Evolutionary conservation across 257 asterid species (phyloP).

Genomic region (Solanum microdontum): DNA sequence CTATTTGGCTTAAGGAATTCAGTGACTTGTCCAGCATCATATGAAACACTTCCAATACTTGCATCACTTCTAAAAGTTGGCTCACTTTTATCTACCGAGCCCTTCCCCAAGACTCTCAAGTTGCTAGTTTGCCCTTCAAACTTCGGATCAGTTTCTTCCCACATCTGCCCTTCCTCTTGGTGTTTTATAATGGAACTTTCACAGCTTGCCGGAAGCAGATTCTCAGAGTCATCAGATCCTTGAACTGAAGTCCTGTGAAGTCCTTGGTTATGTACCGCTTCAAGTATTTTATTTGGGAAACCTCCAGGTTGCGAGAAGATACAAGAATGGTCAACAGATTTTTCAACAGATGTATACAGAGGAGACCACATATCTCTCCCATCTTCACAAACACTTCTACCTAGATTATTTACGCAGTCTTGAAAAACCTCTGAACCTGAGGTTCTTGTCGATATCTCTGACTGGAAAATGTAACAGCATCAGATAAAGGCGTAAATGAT

Average conservation of each 20-base stretch:
- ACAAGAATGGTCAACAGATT: constrained; percentile 17
- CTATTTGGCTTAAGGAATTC: constrained; percentile 17
- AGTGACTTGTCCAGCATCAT: constrained; percentile 16
- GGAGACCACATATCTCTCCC: constrained; percentile 36
- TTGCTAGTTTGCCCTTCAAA: constrained; percentile 21
- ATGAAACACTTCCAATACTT: constrained; percentile 12
- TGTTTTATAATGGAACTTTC: constrained; percentile 18
- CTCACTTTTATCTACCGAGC: constrained; percentile 10
- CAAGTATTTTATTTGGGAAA: constrained; percentile 26
- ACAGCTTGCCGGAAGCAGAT: constrained; percentile 26
- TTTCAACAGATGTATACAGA: constrained; percentile 23
- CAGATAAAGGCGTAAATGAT: constrained; percentile 6
- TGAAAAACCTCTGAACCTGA: constrained; percentile 36
- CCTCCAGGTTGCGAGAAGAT: constrained; percentile 16
- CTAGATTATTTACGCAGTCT: constrained; percentile 20
- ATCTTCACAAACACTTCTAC: constrained; percentile 20
- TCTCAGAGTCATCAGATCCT: constrained; percentile 17
- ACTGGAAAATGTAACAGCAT: constrained; percentile 35
- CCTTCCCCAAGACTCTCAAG: constrained; percentile 13
- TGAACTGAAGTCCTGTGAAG: constrained; percentile 23
- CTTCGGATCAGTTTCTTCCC: constrained; percentile 14
- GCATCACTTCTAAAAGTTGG: constrained; percentile 11
- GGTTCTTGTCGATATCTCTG: constrained; percentile 35
- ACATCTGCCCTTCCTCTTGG: constrained; percentile 25
- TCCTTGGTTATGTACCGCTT: constrained; percentile 27